These are phyloP conservation scores for Selaginella tamariscina DNA, from an alignment of 75 land plant species.

Conservation along the genomic window DNA sequence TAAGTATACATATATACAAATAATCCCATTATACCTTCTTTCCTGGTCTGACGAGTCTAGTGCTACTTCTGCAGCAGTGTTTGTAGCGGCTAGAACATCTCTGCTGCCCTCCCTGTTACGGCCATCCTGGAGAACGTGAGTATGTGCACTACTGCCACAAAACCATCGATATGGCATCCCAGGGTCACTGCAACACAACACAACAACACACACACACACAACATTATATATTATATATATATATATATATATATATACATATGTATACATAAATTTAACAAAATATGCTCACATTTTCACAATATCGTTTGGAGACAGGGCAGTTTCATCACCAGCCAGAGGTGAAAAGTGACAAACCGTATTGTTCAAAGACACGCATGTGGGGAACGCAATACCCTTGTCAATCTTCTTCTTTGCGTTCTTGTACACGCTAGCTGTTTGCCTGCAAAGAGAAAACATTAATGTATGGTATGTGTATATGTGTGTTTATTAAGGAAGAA, in stretches of 20 bases:
- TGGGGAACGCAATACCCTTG: slow-evolving; percentile 90
- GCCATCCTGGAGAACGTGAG: slow-evolving; percentile 77
- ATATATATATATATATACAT: too few relatives aligned
- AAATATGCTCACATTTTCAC: slow-evolving; percentile 64
- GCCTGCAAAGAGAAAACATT: slow-evolving; percentile 28
- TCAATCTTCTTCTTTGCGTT: slow-evolving; percentile 90
- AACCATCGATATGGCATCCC: slow-evolving; percentile 97
- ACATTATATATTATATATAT: too few relatives aligned
- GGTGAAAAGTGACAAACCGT: slow-evolving; percentile 90
- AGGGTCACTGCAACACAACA: slow-evolving; percentile 53
- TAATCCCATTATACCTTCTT: slow-evolving; percentile 46
- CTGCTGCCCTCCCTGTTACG: slow-evolving; percentile 80
- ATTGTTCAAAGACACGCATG: slow-evolving; percentile 82
- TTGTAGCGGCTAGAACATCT: slow-evolving; percentile 89
- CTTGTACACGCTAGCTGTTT: slow-evolving; percentile 80
- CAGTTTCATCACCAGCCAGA: slow-evolving; percentile 58
- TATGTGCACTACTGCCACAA: slow-evolving; percentile 93
- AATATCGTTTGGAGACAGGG: slow-evolving; percentile 60
- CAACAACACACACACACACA: background rate
- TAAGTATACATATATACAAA: background rate
- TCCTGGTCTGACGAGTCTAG: slow-evolving; percentile 91
- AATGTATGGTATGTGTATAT: background rate
- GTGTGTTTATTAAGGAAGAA: background rate
- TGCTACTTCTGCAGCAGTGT: slow-evolving; percentile 97
- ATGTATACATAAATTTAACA: too few relatives aligned